Conservation (phyloP, 176 grass and related monocot genomes). For the Puccinellia tenuiflora region DNA sequence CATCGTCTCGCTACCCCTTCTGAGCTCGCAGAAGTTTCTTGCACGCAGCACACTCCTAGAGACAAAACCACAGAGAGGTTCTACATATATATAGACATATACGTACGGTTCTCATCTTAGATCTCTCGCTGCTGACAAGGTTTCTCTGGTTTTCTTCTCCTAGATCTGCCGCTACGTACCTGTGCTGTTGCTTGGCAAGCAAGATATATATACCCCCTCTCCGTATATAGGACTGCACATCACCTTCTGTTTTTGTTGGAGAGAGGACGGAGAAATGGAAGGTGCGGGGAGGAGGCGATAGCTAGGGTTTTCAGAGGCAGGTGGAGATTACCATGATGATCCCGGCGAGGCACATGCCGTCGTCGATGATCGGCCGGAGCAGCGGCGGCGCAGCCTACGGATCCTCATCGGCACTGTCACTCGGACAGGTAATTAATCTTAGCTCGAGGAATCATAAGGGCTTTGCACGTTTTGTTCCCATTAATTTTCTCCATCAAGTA, state of each 20-base stretch:
- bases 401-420: conserved; percentile 84
- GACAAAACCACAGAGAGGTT: conserved; percentile 7
- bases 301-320: conserved; percentile 47
- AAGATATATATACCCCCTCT: conserved; percentile 14
- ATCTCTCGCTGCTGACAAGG: conserved; percentile 43
- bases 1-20: conserved; percentile 23
- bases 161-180: conserved; percentile 50
- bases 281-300: not conserved
- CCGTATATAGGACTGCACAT: conserved; percentile 19
- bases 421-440: conserved; percentile 58
- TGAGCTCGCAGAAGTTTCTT: conserved; percentile 24
- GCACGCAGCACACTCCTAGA: conserved; percentile 16
- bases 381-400: conserved; percentile 43
- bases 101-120: conserved; percentile 30
- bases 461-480: not conserved
- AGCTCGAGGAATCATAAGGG: not conserved
- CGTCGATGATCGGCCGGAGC: conserved; percentile 82
- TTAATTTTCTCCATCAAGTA: too few relatives aligned
- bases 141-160: conserved; percentile 26
- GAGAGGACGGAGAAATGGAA: conserved; percentile 30
- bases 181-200: conserved; percentile 38
- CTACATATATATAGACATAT: conserved; percentile 22
- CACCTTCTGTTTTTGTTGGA: not conserved
- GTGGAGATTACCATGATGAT: conserved; percentile 80
- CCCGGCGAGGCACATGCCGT: conserved; percentile 65